Percentiles rank a stretch among this genome's conserved stretches.
phyloP scores from a whole-genome alignment of 2,329 filamentous ascomycete genomes.

The Cercospora sesami region DNA sequence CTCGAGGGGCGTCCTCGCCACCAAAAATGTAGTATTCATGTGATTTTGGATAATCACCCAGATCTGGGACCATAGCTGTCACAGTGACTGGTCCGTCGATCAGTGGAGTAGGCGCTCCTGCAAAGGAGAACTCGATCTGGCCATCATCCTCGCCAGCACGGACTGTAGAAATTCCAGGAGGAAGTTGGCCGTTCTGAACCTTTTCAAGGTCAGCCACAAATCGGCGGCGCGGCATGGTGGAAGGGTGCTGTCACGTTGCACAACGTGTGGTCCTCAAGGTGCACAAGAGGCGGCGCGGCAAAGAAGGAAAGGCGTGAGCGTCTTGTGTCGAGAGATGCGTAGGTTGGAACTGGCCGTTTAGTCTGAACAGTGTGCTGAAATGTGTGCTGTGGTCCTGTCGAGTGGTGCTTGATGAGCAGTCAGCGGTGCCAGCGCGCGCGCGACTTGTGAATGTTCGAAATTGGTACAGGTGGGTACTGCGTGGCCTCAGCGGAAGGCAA shows the following conservation, averaged over 20 bases:
- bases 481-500: not conserved
- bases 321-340: not conserved
- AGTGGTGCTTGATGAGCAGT: not conserved
- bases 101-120: constrained; percentile 5
- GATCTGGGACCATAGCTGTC: constrained; percentile 50
- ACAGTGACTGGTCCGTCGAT: constrained; percentile 37
- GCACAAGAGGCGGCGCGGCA: not conserved
- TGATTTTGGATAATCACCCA: constrained; percentile 59
- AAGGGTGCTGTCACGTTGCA: not conserved
- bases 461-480: not conserved
- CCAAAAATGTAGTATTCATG: constrained; percentile 61
- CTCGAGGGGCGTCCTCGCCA: constrained; percentile 48
- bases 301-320: not conserved
- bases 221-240: constrained; percentile 63
- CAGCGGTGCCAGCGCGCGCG: not conserved
- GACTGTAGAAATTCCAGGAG: constrained; percentile 57
- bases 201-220: constrained; percentile 62
- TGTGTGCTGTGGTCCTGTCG: not conserved
- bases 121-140: constrained; percentile 65
- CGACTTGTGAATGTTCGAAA: not conserved
- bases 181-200: constrained; percentile 41
- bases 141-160: constrained; percentile 68
- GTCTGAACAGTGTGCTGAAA: not conserved
- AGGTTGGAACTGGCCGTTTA: not conserved
- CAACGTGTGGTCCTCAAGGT: not conserved